Evolutionary conservation across 2,329 filamentous ascomycete genomes (phyloP).

Genomic region (Chrysosporium queenslandicum): DNA sequence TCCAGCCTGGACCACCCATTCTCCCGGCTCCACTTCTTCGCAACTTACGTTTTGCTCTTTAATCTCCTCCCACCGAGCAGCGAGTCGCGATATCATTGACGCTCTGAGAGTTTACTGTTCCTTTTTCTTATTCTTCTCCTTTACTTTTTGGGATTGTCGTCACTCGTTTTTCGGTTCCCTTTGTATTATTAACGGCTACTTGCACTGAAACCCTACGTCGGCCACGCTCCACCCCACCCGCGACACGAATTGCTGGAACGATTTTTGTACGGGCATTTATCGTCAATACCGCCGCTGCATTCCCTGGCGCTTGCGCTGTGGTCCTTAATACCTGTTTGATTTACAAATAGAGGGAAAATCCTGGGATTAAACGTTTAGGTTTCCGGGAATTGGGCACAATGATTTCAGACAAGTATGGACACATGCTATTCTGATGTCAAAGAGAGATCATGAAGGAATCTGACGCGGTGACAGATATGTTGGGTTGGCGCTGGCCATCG

Average conservation of each 20-base stretch:
- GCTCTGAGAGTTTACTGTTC: not conserved
- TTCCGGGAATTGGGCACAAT: constrained; percentile 23
- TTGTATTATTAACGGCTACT: constrained; percentile 4
- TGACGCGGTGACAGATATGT: constrained; percentile 32
- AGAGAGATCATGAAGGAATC: not conserved
- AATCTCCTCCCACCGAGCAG: not conserved
- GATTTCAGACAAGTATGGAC: constrained; percentile 37
- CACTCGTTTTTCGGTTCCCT: constrained; percentile 7
- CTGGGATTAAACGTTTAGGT: not conserved
- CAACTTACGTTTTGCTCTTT: constrained; percentile 1
- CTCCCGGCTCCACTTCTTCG: constrained; percentile 6
- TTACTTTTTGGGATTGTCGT: not conserved
- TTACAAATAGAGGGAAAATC: not conserved
- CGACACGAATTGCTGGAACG: constrained; percentile 9
- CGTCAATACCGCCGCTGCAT: not conserved
- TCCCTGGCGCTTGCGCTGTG: not conserved
- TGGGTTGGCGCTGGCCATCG: constrained; percentile 38
- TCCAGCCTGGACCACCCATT: constrained; percentile 10
- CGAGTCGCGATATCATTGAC: not conserved
- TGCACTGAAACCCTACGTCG: not conserved
- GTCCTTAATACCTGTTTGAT: not conserved
- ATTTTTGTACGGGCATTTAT: constrained; percentile 6
- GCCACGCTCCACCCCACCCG: not conserved
- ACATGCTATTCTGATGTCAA: not conserved
- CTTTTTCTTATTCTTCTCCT: too few relatives aligned